phyloP scores from a whole-genome alignment of 23 red algal genomes.

The Rhodosorus marinus region DNA sequence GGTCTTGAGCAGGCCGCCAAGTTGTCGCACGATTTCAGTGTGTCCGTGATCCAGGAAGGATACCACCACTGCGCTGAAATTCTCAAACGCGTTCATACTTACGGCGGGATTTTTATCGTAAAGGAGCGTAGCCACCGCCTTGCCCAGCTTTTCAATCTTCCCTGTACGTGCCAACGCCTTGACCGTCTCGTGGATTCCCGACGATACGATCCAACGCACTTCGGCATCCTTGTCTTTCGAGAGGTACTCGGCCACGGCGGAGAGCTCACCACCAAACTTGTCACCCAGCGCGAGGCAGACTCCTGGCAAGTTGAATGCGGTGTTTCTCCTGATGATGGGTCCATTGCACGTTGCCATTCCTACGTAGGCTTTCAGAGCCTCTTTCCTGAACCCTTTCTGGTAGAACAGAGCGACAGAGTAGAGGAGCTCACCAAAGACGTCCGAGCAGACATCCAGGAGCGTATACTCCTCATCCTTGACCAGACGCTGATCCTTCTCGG shows the following conservation, averaged over 20 bases:
- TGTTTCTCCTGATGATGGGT: conserved; percentile 46
- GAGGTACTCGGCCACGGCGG: conserved; percentile 38
- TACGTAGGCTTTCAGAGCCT: conserved; percentile 42
- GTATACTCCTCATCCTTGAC: conserved; percentile 4
- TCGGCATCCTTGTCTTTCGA: conserved; percentile 59
- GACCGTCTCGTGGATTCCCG: conserved; percentile 41
- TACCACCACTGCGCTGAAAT: conserved; percentile 33
- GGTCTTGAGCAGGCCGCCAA: background rate
- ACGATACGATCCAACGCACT: conserved; percentile 47
- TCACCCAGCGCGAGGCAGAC: conserved; percentile 41
- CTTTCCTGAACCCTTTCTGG: background rate
- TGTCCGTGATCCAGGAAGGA: conserved; percentile 22
- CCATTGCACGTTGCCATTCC: conserved; percentile 76
- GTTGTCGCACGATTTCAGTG: background rate
- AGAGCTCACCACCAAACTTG: conserved; percentile 32
- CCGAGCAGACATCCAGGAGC: conserved; percentile 3
- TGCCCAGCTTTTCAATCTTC: conserved; percentile 24
- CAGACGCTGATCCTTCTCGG: conserved; percentile 1
- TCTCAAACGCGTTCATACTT: conserved; percentile 45
- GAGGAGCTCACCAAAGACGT: conserved; percentile 10
- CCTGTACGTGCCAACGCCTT: conserved; percentile 8
- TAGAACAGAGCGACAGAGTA: background rate
- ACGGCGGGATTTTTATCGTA: conserved; percentile 55
- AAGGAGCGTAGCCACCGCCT: conserved; percentile 26
- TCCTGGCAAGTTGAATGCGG: conserved; percentile 55